A percentile compares a stretch with the other conserved stretches of the same genome.
phyloP scores from a whole-genome alignment of 2,329 filamentous ascomycete genomes.

The Sclerotinia subarctica region DNA sequence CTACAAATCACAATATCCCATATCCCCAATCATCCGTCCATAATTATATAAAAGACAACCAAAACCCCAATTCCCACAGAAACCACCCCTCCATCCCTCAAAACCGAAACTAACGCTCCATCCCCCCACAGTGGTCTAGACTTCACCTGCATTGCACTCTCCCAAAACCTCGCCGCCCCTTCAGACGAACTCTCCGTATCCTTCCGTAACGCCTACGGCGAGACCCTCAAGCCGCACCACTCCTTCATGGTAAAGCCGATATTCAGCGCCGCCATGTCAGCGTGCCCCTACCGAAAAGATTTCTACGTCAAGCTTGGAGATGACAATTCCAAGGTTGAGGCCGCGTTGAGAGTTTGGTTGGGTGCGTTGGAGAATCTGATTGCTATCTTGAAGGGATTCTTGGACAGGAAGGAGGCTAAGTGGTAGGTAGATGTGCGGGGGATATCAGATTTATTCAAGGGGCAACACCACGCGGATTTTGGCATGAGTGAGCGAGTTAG shows the following conservation, averaged over 20 bases:
- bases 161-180: slow-evolving; percentile 67
- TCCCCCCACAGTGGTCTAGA: slow-evolving; percentile 69
- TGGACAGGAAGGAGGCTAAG: slow-evolving; percentile 49
- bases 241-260: slow-evolving; percentile 84
- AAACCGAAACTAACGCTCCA: neutral
- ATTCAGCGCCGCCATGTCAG: slow-evolving; percentile 89
- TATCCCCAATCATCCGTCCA: neutral
- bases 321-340: slow-evolving; percentile 59
- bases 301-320: slow-evolving; percentile 86
- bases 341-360: slow-evolving; percentile 69
- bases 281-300: slow-evolving; percentile 87
- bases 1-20: slow-evolving; percentile 15
- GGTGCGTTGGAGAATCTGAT: slow-evolving; percentile 74
- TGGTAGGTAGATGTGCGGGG: slow-evolving; percentile 29
- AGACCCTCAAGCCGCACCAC: slow-evolving; percentile 90
- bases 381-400: slow-evolving; percentile 67
- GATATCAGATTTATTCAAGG: neutral
- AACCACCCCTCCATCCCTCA: too few species aligned
- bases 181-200: slow-evolving; percentile 76
- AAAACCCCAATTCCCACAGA: neutral
- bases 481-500: neutral
- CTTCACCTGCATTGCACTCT: slow-evolving; percentile 84
- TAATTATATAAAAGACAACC: neutral
- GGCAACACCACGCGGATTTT: neutral
- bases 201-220: slow-evolving; percentile 81